Evolutionary conservation across 345 rosid genomes (phyloP).

Genomic region (Gossypium turneri): DNA sequence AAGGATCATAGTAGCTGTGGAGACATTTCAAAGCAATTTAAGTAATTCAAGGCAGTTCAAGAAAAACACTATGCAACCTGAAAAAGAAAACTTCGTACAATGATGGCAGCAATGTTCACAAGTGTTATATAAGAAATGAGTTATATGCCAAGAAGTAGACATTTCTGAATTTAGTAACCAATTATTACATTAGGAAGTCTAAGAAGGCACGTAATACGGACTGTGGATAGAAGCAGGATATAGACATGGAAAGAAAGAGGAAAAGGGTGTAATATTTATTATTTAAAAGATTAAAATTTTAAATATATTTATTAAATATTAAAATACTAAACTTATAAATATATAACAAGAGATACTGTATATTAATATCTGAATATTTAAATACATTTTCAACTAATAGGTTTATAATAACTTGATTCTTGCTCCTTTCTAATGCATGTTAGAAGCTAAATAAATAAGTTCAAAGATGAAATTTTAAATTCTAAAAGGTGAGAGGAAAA

Average conservation of each 20-base stretch:
- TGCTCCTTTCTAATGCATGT: neutral
- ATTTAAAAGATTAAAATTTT: neutral
- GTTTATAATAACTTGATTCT: neutral
- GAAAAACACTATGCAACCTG: neutral
- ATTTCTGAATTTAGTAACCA: neutral
- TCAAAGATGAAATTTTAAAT: neutral
- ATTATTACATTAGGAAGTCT: neutral
- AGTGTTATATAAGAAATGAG: neutral
- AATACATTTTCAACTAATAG: neutral
- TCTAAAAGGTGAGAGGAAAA: neutral
- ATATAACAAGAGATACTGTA: neutral
- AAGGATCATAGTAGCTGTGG: slow-evolving; percentile 92
- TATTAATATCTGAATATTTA: neutral
- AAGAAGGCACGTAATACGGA: neutral
- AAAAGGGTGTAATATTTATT: neutral
- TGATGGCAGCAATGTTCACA: neutral
- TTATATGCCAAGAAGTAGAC: neutral
- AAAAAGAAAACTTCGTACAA: neutral
- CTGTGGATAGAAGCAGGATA: neutral
- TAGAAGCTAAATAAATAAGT: neutral
- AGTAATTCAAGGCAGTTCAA: neutral
- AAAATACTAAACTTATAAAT: neutral
- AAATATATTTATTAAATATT: neutral
- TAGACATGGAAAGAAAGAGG: neutral
- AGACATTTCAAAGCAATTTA: slow-evolving; percentile 12